Base-by-base conservation (phyloP, 768 basidiomycete species). In the Phanerochaete carnosa region DNA sequence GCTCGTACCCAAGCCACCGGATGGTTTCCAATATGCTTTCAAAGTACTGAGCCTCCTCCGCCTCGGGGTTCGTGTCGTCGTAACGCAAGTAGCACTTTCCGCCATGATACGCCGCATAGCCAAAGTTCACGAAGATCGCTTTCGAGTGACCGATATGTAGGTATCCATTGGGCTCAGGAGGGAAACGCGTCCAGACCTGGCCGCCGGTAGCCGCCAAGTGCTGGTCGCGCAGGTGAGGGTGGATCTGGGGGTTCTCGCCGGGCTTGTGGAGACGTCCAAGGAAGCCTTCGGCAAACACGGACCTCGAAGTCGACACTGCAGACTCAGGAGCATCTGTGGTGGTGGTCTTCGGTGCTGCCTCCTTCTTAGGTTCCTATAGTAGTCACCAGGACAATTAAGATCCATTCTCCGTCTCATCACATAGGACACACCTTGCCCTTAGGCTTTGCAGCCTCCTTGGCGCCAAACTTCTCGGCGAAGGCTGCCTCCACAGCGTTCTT, bases 61-160 rank as follows among this genome's bases (percentile, higher is more conserved):
- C 94, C 75, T 97, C 95, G 0, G 97, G 97, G 73, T 99, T 99
- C 32, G 97, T 99, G 73, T 99, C 97, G 71, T 99, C 97, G 68
- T 92, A 99, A 58, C 97, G 87, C 45, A 99, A 80, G 73, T 97
- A 98, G 63, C 92, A 92, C 68, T 89, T 86, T 37, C 97, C 97
- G n/a, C 85, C 85, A 70, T 97, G 82, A 72, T 95, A 86, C 15
- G 94, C 94, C 33, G 97, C 97, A 71, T 94, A 99, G n/a, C 97
- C 97, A 72, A 98, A 99, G 74, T 95, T 92, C 62, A 98, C 88
- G 68, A 97, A 96, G 69, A 99, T 98, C 2, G 97, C 96, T 71
- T 99, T 99, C 53, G 95, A 98, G 70, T 99, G 97, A 2, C 96
- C 96, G 65, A 94, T 89, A 68, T 94, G 97, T 43, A 98, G 81